Conservation (phyloP, 1,284 basidiomycete genomes). For the Moniliophthora roreri region DNA sequence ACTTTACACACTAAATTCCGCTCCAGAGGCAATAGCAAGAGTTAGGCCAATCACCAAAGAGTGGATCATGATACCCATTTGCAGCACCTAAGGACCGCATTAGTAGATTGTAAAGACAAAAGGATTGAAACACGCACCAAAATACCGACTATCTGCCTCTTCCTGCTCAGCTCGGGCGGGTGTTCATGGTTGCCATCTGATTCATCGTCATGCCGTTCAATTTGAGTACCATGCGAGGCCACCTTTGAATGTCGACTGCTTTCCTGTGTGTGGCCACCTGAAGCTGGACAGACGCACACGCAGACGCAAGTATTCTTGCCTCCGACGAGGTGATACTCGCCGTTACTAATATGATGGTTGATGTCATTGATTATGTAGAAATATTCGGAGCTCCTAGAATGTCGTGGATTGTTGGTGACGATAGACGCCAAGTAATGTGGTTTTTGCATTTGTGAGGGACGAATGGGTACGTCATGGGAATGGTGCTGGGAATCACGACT, state of each 20-base stretch:
- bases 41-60: conserved; percentile 78
- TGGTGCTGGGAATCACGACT: not conserved
- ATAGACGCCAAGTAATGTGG: conserved; percentile 19
- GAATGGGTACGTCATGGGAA: not conserved
- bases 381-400: conserved; percentile 26
- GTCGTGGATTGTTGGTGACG: conserved; percentile 12
- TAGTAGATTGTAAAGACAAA: not conserved
- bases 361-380: conserved; percentile 20
- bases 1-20: conserved; percentile 64
- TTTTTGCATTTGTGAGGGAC: conserved; percentile 14
- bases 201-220: not conserved
- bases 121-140: conserved; percentile 1
- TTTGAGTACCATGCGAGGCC: not conserved
- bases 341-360: conserved; percentile 18
- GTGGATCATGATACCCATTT: conserved; percentile 82
- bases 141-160: conserved; percentile 19
- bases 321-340: conserved; percentile 17
- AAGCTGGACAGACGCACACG: conserved; percentile 17
- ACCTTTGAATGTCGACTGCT: not conserved
- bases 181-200: not conserved
- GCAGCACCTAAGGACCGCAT: conserved; percentile 52
- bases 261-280: not conserved
- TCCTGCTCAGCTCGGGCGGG: conserved; percentile 12
- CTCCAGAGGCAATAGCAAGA: conserved; percentile 61
- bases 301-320: conserved; percentile 15